Evolutionary conservation across 2,329 filamentous ascomycete species (phyloP).

Genomic region (Mariannaea sp.): DNA sequence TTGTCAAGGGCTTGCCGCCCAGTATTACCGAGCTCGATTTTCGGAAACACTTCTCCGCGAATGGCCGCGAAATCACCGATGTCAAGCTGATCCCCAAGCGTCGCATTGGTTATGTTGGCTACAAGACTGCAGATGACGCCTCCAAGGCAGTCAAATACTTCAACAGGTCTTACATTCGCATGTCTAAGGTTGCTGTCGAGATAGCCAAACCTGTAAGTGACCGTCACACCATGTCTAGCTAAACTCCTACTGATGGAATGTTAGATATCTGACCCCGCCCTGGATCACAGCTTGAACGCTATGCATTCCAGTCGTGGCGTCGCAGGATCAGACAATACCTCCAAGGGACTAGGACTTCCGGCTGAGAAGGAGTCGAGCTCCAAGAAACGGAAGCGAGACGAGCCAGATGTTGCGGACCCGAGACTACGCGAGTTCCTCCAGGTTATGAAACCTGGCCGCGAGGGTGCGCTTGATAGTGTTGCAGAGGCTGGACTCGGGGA

Average conservation of each 20-base stretch:
- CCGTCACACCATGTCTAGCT: conserved; percentile 22
- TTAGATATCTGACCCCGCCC: conserved; percentile 52
- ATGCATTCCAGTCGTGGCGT: conserved; percentile 33
- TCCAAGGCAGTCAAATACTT: conserved; percentile 89
- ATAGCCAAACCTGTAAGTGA: conserved; percentile 75
- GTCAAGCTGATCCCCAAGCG: conserved; percentile 88
- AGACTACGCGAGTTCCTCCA: conserved; percentile 87
- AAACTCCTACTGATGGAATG: conserved; percentile 45
- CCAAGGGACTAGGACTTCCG: conserved; percentile 24
- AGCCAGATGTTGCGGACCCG: conserved; percentile 66
- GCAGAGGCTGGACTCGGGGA: conserved; percentile 30
- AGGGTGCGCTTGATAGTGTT: conserved; percentile 42
- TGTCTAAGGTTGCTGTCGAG: conserved; percentile 93
- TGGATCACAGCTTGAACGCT: conserved; percentile 37
- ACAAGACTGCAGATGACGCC: conserved; percentile 81
- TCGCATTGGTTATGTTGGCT: conserved; percentile 94
- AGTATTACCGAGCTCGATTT: conserved; percentile 84
- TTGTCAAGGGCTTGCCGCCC: conserved; percentile 85
- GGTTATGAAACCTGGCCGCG: conserved; percentile 68
- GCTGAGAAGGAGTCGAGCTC: conserved; percentile 45
- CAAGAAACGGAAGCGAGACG: conserved; percentile 72
- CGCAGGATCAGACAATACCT: conserved; percentile 20
- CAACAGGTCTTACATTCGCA: conserved; percentile 91
- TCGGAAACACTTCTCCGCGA: conserved; percentile 80
- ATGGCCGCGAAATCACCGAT: conserved; percentile 80